Conservation (phyloP, 192 early-diverging fungal species). For the Rhizoclosmatium sp. region DNA sequence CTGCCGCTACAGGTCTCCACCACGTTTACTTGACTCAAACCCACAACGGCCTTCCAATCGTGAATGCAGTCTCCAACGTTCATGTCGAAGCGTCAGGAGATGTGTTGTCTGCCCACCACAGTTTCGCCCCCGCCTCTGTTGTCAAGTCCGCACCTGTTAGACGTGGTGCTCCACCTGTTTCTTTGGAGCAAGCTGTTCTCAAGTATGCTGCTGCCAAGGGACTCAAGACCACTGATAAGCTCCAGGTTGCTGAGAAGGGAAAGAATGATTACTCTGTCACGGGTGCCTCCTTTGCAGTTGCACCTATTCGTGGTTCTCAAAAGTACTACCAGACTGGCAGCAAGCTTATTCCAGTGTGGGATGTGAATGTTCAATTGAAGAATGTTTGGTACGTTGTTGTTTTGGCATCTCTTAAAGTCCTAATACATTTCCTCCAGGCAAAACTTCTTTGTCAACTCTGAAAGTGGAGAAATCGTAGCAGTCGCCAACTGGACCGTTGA, state of each 20-base stretch:
- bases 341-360: conserved; percentile 28
- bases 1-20: background rate
- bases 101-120: background rate
- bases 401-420: background rate
- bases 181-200: conserved; percentile 5
- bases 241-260: background rate
- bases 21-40: conserved; percentile 17
- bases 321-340: conserved; percentile 30
- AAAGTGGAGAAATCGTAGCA: conserved; percentile 1
- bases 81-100: conserved; percentile 4
- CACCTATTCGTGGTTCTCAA: background rate
- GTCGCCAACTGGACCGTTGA: background rate
- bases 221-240: conserved; percentile 12
- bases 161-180: background rate
- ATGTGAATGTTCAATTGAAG: conserved; percentile 1
- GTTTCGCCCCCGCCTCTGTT: background rate
- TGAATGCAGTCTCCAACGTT: conserved; percentile 25
- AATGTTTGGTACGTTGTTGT: conserved; percentile 15
- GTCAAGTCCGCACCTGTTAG: background rate
- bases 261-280: background rate
- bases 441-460: conserved; percentile 9
- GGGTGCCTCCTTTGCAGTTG: conserved; percentile 11
- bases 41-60: conserved; percentile 26
- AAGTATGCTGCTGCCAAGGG: background rate
- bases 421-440: background rate